phyloP scores from a whole-genome alignment of 2,329 filamentous ascomycete species.

The Aureobasidium lini region DNA sequence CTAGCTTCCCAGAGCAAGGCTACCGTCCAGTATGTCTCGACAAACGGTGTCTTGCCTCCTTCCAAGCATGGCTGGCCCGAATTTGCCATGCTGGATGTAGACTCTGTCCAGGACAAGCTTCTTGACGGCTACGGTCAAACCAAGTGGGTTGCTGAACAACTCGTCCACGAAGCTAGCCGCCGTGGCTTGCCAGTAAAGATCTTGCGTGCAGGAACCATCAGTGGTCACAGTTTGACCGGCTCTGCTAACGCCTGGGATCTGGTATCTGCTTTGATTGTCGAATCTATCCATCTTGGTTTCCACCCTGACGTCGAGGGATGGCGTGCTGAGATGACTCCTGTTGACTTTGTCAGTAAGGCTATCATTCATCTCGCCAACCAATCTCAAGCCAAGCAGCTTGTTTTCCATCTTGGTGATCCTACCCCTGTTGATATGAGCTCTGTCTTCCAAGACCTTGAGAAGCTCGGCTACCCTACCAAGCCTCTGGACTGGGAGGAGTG shows the following conservation, averaged over 20 bases:
- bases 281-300: conserved; percentile 65
- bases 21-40: conserved; percentile 71
- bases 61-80: conserved; percentile 65
- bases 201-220: conserved; percentile 68
- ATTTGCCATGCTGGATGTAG: conserved; percentile 57
- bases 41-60: conserved; percentile 69
- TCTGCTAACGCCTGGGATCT: conserved; percentile 74
- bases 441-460: conserved; percentile 56
- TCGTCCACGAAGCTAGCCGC: conserved; percentile 60
- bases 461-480: conserved; percentile 64
- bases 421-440: conserved; percentile 58
- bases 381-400: conserved; percentile 51
- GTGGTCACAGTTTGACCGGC: conserved; percentile 66
- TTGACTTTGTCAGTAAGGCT: conserved; percentile 70
- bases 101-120: conserved; percentile 61
- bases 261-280: conserved; percentile 66
- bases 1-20: conserved; percentile 60
- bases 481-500: conserved; percentile 64
- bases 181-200: conserved; percentile 65
- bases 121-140: conserved; percentile 70
- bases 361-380: conserved; percentile 64
- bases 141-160: conserved; percentile 73
- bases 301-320: conserved; percentile 65
- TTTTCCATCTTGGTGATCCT: conserved; percentile 71
- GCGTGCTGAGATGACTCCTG: conserved; percentile 77